Conservation (phyloP, 164 flowering plant genomes). For the Chloranthus sessilifolius region DNA sequence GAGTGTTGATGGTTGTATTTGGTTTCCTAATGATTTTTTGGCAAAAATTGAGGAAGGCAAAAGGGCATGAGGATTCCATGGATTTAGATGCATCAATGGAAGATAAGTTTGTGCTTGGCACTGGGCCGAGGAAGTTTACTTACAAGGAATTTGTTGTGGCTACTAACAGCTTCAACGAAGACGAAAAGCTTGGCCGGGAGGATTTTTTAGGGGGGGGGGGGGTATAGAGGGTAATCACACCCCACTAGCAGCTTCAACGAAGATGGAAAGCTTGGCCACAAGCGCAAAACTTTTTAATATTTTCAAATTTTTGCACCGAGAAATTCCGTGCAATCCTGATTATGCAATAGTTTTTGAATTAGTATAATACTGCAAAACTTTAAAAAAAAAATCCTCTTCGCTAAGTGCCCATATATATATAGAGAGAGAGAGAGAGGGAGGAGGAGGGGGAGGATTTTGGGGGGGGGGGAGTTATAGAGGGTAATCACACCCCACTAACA, state of each 20-base stretch:
- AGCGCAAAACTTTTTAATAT: slow-evolving; percentile 3
- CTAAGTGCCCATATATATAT: too few species aligned
- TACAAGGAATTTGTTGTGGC: slow-evolving; percentile 16
- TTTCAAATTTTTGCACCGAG: too few species aligned
- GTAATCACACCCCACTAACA: too few species aligned
- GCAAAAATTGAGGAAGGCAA: neutral
- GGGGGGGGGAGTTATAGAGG: too few species aligned
- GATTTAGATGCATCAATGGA: slow-evolving; percentile 14
- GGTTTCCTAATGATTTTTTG: too few species aligned
- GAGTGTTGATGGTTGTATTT: too few species aligned
- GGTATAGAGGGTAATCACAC: slow-evolving; percentile 35
- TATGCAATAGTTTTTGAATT: too few species aligned
- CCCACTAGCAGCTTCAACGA: slow-evolving; percentile 16
- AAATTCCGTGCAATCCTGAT: too few species aligned
- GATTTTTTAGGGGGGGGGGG: slow-evolving; percentile 29
- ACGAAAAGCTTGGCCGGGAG: slow-evolving; percentile 23
- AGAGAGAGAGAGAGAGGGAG: too few species aligned
- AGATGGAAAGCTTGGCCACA: slow-evolving; percentile 23
- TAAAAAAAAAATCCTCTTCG: too few species aligned
- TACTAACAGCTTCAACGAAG: slow-evolving; percentile 15
- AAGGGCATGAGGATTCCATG: neutral
- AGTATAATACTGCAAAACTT: too few species aligned
- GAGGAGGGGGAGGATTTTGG: too few species aligned
- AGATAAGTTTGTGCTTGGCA: slow-evolving; percentile 18
- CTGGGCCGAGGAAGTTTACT: slow-evolving; percentile 18